Conservation (phyloP, 2,329 filamentous ascomycete species). For the Colletotrichum sp. region DNA sequence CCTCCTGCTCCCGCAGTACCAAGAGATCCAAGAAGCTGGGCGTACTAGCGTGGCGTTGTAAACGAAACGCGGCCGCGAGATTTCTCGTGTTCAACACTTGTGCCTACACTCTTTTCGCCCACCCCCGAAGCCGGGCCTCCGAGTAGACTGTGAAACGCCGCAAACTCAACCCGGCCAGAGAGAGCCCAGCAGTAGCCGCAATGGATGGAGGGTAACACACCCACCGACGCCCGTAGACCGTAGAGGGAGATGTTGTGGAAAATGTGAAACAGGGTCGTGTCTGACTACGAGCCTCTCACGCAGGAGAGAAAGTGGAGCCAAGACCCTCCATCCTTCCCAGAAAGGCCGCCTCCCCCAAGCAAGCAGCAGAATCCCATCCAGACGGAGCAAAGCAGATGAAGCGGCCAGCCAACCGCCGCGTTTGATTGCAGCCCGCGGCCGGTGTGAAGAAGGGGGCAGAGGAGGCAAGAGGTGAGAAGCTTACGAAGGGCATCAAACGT, state of each 20-base stretch:
- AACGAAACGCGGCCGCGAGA: conserved; percentile 5
- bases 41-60: not conserved
- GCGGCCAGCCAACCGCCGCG: not conserved
- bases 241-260: not conserved
- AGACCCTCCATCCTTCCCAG: not conserved
- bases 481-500: not conserved
- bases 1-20: not conserved
- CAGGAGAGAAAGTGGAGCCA: conserved; percentile 19
- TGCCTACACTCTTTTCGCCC: not conserved
- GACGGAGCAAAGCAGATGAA: not conserved
- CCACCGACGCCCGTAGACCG: not conserved
- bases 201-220: not conserved
- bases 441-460: not conserved
- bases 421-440: not conserved
- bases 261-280: conserved; percentile 18
- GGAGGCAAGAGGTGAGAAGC: not conserved
- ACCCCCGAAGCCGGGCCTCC: not conserved
- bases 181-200: not conserved
- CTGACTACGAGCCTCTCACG: conserved; percentile 12
- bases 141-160: conserved; percentile 10
- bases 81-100: not conserved
- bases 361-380: not conserved
- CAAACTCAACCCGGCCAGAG: not conserved
- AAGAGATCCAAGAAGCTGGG: not conserved
- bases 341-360: not conserved